Base-by-base conservation (phyloP, 805 yeast genomes). In the Yarrowia bubula region DNA sequence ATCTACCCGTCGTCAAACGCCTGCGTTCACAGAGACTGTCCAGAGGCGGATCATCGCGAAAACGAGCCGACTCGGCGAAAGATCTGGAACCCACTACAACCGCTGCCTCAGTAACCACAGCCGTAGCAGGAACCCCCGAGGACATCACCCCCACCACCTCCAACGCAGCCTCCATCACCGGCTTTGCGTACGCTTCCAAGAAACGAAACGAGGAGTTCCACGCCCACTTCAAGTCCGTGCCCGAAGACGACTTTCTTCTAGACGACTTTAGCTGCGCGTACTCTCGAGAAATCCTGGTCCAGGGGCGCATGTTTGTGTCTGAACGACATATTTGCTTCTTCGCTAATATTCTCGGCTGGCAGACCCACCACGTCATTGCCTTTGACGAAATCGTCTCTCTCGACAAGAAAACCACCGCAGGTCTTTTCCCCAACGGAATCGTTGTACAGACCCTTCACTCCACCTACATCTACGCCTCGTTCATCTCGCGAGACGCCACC, bases 241-340 rank as follows among this genome's bases (percentile, higher is more conserved):
- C 92, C 1, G 76, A 77, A 28, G 82, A 84, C 51, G 98, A 93
- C 71, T 78, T 87, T 60, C 77, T 93, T 14, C 74, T 93, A 39
- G 97, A 91, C 71, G 98, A 92, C 70, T 92, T 88, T 71, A 84
- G 90, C 32, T 95, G 98, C 79, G 97, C 98, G 0, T 77, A 93
- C 64, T 88, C 92, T 68, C 80, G 91, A 67, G 98, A 93, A 68
- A 90, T 92, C 57, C 78, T 93, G 37, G 77, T 91, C 9, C 98
- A 95, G 72, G 99, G 99, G 3, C 80, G 96, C 60, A 71, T 95
- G 32, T 95, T 90, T 73, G 81, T 95, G 8, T 84, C 96, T 17
- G 92, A 90, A 68, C 82, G 83, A 62, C 85, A 87, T 71, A 72
- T 93, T 4, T 90, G 97, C 72, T 95, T 95, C 80, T 87, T 91